Percentiles rank a stretch among this genome's conserved stretches.
phyloP scores from a whole-genome alignment of 768 basidiomycete genomes.

The Rhizopogon roseolus region DNA sequence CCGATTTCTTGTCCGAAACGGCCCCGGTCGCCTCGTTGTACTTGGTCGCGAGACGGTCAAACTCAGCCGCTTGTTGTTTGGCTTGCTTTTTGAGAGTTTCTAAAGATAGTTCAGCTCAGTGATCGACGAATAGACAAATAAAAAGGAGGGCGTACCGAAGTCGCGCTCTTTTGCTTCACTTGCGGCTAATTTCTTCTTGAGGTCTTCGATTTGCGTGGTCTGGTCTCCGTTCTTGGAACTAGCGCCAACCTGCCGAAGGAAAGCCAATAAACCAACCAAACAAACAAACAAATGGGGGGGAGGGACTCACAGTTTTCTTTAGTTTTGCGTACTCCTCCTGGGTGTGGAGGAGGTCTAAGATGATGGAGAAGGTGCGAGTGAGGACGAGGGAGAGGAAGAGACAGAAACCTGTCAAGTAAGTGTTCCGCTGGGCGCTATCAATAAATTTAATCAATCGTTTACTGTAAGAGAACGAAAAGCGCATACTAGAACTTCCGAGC shows the following conservation, averaged over 20 bases:
- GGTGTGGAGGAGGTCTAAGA: constrained; percentile 84
- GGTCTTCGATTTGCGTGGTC: constrained; percentile 47
- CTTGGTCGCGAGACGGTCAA: constrained; percentile 76
- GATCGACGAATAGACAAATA: neutral
- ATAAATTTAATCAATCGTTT: neutral
- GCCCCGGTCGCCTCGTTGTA: constrained; percentile 67
- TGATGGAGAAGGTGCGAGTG: constrained; percentile 88
- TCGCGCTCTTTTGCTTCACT: constrained; percentile 59
- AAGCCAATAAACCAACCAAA: no score
- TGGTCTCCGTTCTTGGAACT: constrained; percentile 25
- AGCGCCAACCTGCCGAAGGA: constrained; percentile 26
- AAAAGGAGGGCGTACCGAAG: constrained; percentile 42
- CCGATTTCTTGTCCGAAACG: constrained; percentile 58
- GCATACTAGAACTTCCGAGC: constrained; percentile 92
- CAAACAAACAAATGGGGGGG: no score
- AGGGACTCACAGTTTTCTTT: constrained; percentile 48
- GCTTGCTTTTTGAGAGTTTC: constrained; percentile 84
- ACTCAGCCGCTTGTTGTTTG: constrained; percentile 70
- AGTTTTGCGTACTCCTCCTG: constrained; percentile 86
- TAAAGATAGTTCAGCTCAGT: constrained; percentile 18
- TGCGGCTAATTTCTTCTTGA: constrained; percentile 63
- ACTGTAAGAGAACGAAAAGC: neutral
- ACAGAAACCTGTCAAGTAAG: constrained; percentile 89
- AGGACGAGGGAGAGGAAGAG: constrained; percentile 95
- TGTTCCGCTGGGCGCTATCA: constrained; percentile 77